Evolutionary conservation across 2,329 filamentous ascomycete genomes (phyloP).

Genomic region (Aspergillus fumigatiaffinis): DNA sequence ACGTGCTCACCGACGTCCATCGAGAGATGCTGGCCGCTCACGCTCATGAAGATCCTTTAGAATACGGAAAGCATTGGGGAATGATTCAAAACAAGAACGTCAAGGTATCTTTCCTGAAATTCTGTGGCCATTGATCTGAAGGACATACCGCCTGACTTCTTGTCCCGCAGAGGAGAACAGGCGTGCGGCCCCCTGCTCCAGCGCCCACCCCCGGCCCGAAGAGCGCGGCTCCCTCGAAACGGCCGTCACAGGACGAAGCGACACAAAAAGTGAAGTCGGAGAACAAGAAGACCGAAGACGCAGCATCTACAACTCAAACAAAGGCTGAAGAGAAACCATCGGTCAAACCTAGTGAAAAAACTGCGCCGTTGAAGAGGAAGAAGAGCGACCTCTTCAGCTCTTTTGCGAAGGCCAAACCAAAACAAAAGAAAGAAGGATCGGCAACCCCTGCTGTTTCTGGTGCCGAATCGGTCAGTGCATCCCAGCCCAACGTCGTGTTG

Average conservation of each 20-base stretch:
- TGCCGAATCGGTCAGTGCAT: conserved; percentile 33
- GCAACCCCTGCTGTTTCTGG: conserved; percentile 32
- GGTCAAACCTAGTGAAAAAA: conserved; percentile 36
- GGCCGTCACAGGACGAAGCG: conserved; percentile 30
- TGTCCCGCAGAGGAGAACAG: conserved; percentile 44
- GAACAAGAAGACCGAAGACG: conserved; percentile 16
- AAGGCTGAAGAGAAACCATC: conserved; percentile 26
- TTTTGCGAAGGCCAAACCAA: conserved; percentile 68
- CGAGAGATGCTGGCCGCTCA: conserved; percentile 58
- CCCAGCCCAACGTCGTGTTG: conserved; percentile 13
- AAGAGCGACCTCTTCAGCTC: conserved; percentile 70
- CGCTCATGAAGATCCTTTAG: conserved; percentile 56
- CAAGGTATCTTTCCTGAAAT: conserved; percentile 39
- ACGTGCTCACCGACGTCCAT: conserved; percentile 66
- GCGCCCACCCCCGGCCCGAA: conserved; percentile 30
- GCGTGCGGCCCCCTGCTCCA: conserved; percentile 36
- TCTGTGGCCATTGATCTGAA: background rate
- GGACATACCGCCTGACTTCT: background rate
- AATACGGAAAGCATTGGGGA: conserved; percentile 62
- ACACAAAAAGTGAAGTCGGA: conserved; percentile 20
- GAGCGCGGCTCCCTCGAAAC: conserved; percentile 36
- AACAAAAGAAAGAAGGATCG: conserved; percentile 44
- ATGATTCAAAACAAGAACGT: conserved; percentile 70
- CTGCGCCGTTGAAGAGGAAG: conserved; percentile 53
- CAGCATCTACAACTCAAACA: conserved; percentile 15